Conservation (phyloP, 228 moss, liverwort and hornwort genomes). For the Sphagnum fallax region DNA sequence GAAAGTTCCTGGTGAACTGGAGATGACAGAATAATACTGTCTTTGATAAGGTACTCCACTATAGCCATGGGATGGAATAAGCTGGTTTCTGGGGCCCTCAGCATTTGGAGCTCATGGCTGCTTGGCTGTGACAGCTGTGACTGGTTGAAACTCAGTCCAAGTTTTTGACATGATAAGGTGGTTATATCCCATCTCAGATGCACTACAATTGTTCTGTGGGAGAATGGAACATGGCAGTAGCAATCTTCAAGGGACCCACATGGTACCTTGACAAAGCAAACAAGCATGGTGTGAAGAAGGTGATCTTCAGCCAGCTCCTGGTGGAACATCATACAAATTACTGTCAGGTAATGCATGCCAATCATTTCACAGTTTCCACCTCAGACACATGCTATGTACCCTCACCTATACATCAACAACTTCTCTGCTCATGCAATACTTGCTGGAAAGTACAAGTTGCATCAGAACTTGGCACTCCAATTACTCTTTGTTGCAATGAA, state of each 20-base stretch:
- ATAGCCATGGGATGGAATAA: constrained; percentile 71
- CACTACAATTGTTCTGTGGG: not conserved
- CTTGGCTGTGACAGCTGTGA: constrained; percentile 36
- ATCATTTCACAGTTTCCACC: constrained; percentile 58
- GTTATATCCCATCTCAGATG: too few species aligned
- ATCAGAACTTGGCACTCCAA: constrained; percentile 72
- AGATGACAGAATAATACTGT: constrained; percentile 54
- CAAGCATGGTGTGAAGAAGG: constrained; percentile 49
- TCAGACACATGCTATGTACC: constrained; percentile 77
- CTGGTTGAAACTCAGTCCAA: too few species aligned
- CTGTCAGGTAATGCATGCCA: constrained; percentile 58
- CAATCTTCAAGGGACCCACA: constrained; percentile 36
- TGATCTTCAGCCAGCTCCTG: constrained; percentile 41
- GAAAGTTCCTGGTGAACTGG: constrained; percentile 61
- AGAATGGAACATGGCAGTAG: constrained; percentile 30
- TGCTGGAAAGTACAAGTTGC: constrained; percentile 56
- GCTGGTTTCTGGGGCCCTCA: constrained; percentile 67
- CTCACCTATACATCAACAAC: constrained; percentile 41
- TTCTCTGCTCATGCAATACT: constrained; percentile 61
- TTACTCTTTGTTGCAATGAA: constrained; percentile 84
- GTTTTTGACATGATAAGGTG: too few species aligned
- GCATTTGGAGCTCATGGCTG: constrained; percentile 56
- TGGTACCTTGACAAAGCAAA: constrained; percentile 42
- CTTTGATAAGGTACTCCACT: constrained; percentile 65
- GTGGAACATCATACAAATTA: constrained; percentile 73